Evolutionary conservation across 768 basidiomycete genomes (phyloP).

Genomic region (Asterophora parasitica): DNA sequence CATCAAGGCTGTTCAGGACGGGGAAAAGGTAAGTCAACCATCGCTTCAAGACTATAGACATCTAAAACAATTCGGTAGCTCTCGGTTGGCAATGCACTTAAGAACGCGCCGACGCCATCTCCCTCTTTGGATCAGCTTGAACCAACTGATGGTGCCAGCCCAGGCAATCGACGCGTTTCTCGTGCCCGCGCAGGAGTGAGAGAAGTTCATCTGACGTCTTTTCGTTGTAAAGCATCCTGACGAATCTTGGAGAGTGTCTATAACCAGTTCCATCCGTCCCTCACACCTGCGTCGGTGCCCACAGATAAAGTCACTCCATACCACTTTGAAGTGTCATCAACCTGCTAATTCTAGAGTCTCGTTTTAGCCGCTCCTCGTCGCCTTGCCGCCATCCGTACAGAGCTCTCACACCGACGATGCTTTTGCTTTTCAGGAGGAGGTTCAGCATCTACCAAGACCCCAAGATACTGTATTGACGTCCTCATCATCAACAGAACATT

Average conservation of each 20-base stretch:
- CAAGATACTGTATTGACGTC: neutral
- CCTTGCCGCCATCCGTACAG: too few species aligned
- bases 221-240: neutral
- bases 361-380: neutral
- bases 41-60: neutral
- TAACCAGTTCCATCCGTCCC: constrained; percentile 25
- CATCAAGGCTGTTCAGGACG: neutral
- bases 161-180: neutral
- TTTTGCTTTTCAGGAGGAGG: too few species aligned
- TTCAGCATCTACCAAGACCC: too few species aligned
- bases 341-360: neutral
- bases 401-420: too few species aligned
- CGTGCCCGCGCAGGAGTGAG: constrained; percentile 13
- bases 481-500: neutral
- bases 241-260: constrained; percentile 22
- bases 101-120: neutral
- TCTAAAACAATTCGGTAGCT: neutral
- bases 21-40: constrained; percentile 1
- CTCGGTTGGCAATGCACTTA: neutral
- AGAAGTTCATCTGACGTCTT: constrained; percentile 9
- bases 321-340: too few species aligned
- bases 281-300: constrained; percentile 1
- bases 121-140: neutral
- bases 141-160: neutral
- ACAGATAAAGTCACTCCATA: neutral